phyloP scores from a whole-genome alignment of 352 stramenopile genomes.

The Phytophthora podocarpi region DNA sequence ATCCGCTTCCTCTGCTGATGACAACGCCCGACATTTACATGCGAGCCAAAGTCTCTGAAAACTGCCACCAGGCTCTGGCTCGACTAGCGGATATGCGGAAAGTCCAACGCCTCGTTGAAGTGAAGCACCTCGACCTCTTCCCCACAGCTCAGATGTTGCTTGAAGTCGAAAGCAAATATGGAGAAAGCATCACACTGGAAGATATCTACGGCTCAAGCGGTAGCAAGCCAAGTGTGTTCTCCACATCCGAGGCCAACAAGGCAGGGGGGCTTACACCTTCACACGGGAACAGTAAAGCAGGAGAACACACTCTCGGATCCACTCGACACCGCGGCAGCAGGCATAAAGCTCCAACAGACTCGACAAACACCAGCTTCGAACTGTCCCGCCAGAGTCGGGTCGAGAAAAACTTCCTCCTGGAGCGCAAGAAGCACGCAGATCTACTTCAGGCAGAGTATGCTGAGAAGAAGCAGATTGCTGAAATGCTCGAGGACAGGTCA shows the following conservation, averaged over 20 bases:
- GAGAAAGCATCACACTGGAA: slow-evolving; percentile 88
- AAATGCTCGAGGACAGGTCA: slow-evolving; percentile 34
- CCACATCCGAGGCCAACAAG: slow-evolving; percentile 15
- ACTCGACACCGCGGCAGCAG: slow-evolving; percentile 15
- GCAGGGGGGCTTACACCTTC: background rate
- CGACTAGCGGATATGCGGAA: slow-evolving; percentile 71
- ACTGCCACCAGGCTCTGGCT: slow-evolving; percentile 81
- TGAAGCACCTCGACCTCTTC: slow-evolving; percentile 76
- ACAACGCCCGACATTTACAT: slow-evolving; percentile 90
- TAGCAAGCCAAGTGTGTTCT: slow-evolving; percentile 3
- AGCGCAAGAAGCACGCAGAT: slow-evolving; percentile 43
- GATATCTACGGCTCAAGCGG: slow-evolving; percentile 73
- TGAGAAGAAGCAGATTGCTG: slow-evolving; percentile 40
- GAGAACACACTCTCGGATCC: background rate
- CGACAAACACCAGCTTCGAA: slow-evolving; percentile 74
- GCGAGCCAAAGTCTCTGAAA: slow-evolving; percentile 80
- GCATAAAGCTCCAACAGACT: slow-evolving; percentile 79
- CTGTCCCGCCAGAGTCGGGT: slow-evolving; percentile 44
- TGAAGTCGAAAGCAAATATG: slow-evolving; percentile 92
- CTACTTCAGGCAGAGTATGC: slow-evolving; percentile 39
- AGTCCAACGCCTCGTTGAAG: slow-evolving; percentile 51
- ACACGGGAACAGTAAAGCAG: slow-evolving; percentile 4
- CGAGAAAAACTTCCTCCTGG: slow-evolving; percentile 65
- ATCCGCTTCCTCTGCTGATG: slow-evolving; percentile 72
- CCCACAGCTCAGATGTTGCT: slow-evolving; percentile 77